A percentile compares a stretch with the other conserved stretches of the same genome.
Conservation (phyloP, 2,329 filamentous ascomycete genomes). For the Colletotrichum navitas region DNA sequence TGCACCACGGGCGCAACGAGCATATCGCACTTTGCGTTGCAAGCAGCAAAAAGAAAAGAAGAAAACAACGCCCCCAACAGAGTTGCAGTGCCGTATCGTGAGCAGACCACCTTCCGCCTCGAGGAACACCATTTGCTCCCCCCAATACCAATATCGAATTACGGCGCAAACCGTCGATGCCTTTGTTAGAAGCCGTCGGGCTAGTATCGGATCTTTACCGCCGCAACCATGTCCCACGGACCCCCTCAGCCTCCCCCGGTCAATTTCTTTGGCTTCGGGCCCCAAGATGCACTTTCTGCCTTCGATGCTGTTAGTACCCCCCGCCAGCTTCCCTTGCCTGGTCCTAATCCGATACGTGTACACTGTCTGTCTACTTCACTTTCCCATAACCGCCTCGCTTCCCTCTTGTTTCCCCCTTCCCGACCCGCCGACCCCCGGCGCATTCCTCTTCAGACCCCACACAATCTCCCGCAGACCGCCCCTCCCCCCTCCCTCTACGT, state of each 20-base stretch:
- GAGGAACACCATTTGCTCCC: neutral
- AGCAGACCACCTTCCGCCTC: slow-evolving; percentile 24
- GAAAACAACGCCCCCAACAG: neutral
- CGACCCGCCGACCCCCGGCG: slow-evolving; percentile 30
- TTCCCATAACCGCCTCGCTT: slow-evolving; percentile 20
- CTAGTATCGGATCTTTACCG: slow-evolving; percentile 40
- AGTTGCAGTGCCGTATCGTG: slow-evolving; percentile 22
- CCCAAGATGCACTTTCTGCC: slow-evolving; percentile 44
- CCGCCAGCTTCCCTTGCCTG: slow-evolving; percentile 23
- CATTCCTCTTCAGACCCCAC: slow-evolving; percentile 12
- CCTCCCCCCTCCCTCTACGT: neutral
- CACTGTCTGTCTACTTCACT: neutral
- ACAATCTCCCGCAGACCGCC: slow-evolving; percentile 22
- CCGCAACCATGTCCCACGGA: slow-evolving; percentile 52
- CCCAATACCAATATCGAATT: slow-evolving; percentile 5
- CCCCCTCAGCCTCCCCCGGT: slow-evolving; percentile 51
- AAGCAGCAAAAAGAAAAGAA: neutral
- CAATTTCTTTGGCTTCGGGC: slow-evolving; percentile 54
- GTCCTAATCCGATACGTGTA: slow-evolving; percentile 12
- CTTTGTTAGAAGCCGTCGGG: slow-evolving; percentile 38
- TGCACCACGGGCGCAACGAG: neutral
- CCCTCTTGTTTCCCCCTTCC: slow-evolving; percentile 10
- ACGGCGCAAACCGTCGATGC: slow-evolving; percentile 33
- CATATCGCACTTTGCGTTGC: slow-evolving; percentile 26
- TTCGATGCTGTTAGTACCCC: slow-evolving; percentile 39